These are phyloP conservation scores for Chenopodium berlandieri DNA, from an alignment of 148 eudicot genomes.

Conservation along the genomic window DNA sequence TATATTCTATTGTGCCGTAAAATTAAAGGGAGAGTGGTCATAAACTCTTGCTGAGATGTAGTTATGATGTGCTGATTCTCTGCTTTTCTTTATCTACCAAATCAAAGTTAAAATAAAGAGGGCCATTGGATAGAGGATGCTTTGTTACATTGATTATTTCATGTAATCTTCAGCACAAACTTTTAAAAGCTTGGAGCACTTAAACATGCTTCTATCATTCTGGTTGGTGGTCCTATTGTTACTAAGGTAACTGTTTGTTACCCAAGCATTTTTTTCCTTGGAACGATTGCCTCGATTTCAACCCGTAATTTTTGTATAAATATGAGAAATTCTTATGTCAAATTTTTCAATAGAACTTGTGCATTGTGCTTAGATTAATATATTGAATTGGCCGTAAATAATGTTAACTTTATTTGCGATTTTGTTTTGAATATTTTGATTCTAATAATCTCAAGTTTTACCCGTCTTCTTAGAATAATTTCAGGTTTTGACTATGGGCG, in stretches of 20 bases:
- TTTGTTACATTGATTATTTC: constrained; percentile 30
- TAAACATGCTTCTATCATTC: constrained; percentile 25
- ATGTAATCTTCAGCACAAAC: constrained; percentile 27
- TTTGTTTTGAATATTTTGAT: too few relatives aligned
- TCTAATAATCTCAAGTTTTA: neutral
- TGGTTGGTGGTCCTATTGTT: constrained; percentile 16
- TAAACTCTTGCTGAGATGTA: constrained; percentile 35
- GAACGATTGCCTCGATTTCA: neutral
- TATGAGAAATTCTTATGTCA: neutral
- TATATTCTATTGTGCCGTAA: constrained; percentile 26
- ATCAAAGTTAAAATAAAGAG: constrained; percentile 31
- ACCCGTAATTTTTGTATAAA: too few relatives aligned
- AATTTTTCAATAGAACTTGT: neutral
- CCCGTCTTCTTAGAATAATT: neutral
- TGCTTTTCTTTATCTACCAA: constrained; percentile 38
- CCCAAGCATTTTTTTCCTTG: neutral
- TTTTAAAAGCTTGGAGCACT: constrained; percentile 28
- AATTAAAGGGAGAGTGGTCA: constrained; percentile 30
- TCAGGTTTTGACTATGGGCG: neutral
- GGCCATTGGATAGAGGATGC: constrained; percentile 27
- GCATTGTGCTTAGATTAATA: neutral
- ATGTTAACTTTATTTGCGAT: too few relatives aligned
- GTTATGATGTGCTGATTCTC: constrained; percentile 35
- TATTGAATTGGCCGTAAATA: too few relatives aligned
- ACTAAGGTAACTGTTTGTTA: constrained; percentile 10